phyloP scores from a whole-genome alignment of 2,329 filamentous ascomycete species.

The Colletotrichum sp. region DNA sequence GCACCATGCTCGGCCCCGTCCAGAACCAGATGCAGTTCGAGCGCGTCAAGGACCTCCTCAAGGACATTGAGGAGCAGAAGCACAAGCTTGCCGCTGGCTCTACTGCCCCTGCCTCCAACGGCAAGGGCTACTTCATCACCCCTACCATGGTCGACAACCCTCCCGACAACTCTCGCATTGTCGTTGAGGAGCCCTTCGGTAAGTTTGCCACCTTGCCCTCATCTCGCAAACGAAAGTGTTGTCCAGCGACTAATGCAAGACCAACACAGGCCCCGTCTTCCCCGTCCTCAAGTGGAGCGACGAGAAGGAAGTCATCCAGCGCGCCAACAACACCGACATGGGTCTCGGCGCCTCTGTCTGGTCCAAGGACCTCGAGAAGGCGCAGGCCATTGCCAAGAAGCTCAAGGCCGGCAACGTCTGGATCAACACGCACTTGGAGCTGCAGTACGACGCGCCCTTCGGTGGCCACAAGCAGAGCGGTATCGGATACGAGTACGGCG shows the following conservation, averaged over 20 bases:
- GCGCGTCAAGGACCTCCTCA: constrained; percentile 20
- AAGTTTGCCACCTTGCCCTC: not conserved
- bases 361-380: constrained; percentile 56
- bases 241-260: not conserved
- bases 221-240: not conserved
- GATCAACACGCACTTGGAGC: constrained; percentile 64
- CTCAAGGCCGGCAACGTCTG: constrained; percentile 66
- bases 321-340: constrained; percentile 57
- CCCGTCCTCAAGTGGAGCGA: constrained; percentile 66
- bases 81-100: constrained; percentile 18
- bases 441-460: constrained; percentile 37
- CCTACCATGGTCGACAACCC: constrained; percentile 68
- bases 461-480: constrained; percentile 51
- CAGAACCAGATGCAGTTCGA: constrained; percentile 72
- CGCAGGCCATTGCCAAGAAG: constrained; percentile 55
- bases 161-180: constrained; percentile 59
- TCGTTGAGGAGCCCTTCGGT: constrained; percentile 54
- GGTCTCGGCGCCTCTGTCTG: constrained; percentile 65
- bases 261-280: constrained; percentile 58
- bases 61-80: constrained; percentile 18
- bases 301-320: constrained; percentile 63
- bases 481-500: constrained; percentile 45
- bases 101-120: constrained; percentile 36
- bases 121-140: constrained; percentile 59
- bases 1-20: constrained; percentile 55